Evolutionary conservation across 306 rosid genomes (phyloP).

Genomic region (Castanospermum australe): DNA sequence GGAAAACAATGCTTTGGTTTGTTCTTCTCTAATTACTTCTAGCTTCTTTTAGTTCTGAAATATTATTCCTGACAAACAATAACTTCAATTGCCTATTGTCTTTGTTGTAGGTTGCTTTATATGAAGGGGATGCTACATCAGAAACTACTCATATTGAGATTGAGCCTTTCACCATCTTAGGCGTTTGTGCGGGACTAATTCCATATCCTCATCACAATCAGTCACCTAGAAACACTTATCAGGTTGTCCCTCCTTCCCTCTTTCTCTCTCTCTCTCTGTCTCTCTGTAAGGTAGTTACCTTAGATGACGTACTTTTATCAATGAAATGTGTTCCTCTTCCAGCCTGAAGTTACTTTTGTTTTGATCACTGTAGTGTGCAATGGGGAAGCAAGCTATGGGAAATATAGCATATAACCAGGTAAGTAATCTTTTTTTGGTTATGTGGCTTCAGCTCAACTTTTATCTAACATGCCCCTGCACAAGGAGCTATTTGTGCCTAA

Average conservation of each 20-base stretch:
- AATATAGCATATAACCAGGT: slow-evolving; percentile 93
- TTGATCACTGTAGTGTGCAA: slow-evolving; percentile 66
- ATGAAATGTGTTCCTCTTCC: not conserved
- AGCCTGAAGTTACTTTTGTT: slow-evolving; percentile 22
- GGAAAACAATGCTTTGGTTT: slow-evolving; percentile 93
- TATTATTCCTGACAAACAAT: slow-evolving; percentile 6
- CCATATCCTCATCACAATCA: slow-evolving; percentile 99
- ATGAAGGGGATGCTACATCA: slow-evolving; percentile 70
- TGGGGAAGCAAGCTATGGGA: slow-evolving; percentile 99
- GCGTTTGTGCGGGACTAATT: slow-evolving; percentile 88
- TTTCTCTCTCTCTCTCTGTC: not conserved
- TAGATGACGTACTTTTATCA: not conserved
- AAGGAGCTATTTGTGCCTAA: not conserved
- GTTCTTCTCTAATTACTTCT: slow-evolving; percentile 28
- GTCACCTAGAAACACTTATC: slow-evolving; percentile 97
- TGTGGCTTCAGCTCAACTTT: not conserved
- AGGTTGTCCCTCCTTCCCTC: slow-evolving; percentile 43
- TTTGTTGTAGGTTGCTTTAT: slow-evolving; percentile 73
- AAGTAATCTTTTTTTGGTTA: slow-evolving; percentile 27
- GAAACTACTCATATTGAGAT: slow-evolving; percentile 87
- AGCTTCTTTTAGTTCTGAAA: slow-evolving; percentile 1
- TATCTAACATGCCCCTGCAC: not conserved
- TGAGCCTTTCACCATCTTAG: slow-evolving; percentile 92
- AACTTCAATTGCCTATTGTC: slow-evolving; percentile 8
- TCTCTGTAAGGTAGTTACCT: not conserved